These are phyloP conservation scores for Cytospora leucostoma DNA, from an alignment of 2,329 filamentous ascomycete species.

Conservation along the genomic window DNA sequence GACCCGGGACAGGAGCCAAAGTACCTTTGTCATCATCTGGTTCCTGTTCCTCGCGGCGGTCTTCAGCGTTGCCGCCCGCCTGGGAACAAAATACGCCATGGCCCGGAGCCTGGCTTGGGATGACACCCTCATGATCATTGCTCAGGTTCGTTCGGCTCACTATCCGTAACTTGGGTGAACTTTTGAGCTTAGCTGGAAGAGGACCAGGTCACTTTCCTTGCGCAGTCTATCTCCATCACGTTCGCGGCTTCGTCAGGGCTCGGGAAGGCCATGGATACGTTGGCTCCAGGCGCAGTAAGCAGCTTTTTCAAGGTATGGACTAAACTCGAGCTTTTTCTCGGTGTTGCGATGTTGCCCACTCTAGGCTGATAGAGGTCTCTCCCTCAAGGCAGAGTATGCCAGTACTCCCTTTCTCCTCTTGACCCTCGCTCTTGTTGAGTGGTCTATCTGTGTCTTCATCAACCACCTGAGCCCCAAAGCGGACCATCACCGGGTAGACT, in stretches of 20 bases:
- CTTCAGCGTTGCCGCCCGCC: conserved; percentile 8
- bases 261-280: neutral
- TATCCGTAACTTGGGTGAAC: neutral
- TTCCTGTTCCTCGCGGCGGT: conserved; percentile 8
- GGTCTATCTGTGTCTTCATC: conserved; percentile 17
- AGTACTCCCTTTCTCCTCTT: conserved; percentile 5
- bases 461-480: conserved; percentile 10
- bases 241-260: conserved; percentile 8
- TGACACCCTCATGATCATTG: conserved; percentile 3
- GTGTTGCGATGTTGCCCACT: too few relatives aligned
- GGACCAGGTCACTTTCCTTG: neutral
- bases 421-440: conserved; percentile 9
- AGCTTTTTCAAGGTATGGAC: conserved; percentile 1
- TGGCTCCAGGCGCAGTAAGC: neutral
- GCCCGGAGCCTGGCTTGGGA: conserved; percentile 4
- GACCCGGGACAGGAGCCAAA: conserved; percentile 5
- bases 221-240: conserved; percentile 6
- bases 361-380: neutral
- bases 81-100: conserved; percentile 18
- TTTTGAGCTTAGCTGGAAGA: neutral
- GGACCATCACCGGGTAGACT: neutral
- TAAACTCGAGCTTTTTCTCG: too few relatives aligned
- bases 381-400: conserved; percentile 3
- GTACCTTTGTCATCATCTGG: conserved; percentile 12
- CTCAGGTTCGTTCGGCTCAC: neutral